phyloP scores from a whole-genome alignment of 1,139 yeast species.

The Scheffersomyces parashehatae region DNA sequence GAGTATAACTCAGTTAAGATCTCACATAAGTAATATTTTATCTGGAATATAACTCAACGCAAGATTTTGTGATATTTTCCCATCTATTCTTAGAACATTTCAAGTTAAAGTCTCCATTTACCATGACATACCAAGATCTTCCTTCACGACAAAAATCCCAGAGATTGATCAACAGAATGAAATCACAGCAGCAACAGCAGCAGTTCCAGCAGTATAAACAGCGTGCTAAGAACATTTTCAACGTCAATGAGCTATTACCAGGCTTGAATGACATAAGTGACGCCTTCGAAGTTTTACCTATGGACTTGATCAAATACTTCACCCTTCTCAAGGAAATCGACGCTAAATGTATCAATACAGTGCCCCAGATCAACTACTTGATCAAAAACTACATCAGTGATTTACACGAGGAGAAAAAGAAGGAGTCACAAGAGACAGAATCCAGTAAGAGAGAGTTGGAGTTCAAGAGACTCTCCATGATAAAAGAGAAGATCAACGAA shows the following conservation, averaged over 20 bases:
- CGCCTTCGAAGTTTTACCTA: slow-evolving; percentile 88
- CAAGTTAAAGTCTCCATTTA: neutral
- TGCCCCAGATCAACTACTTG: slow-evolving; percentile 64
- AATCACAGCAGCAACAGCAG: slow-evolving; percentile 24
- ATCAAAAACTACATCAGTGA: slow-evolving; percentile 56
- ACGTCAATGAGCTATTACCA: slow-evolving; percentile 59
- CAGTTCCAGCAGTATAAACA: slow-evolving; percentile 37
- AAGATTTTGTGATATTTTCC: neutral
- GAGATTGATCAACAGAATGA: slow-evolving; percentile 39
- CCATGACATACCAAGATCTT: slow-evolving; percentile 35
- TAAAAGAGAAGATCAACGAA: slow-evolving; percentile 57
- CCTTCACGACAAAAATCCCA: slow-evolving; percentile 54
- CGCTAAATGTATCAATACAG: slow-evolving; percentile 81
- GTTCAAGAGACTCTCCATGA: slow-evolving; percentile 25
- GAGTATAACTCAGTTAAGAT: too few species aligned
- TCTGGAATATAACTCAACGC: too few species aligned
- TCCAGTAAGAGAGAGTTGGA: slow-evolving; percentile 5
- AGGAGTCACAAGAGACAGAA: slow-evolving; percentile 5
- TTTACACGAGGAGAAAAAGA: slow-evolving; percentile 28
- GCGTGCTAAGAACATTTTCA: slow-evolving; percentile 33
- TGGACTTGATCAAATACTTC: slow-evolving; percentile 79
- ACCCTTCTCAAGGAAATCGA: slow-evolving; percentile 91
- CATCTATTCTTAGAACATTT: neutral
- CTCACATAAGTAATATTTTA: too few species aligned
- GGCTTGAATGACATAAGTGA: slow-evolving; percentile 92